Evolutionary conservation across 768 basidiomycete genomes (phyloP).

Genomic region (Suillus spraguei): DNA sequence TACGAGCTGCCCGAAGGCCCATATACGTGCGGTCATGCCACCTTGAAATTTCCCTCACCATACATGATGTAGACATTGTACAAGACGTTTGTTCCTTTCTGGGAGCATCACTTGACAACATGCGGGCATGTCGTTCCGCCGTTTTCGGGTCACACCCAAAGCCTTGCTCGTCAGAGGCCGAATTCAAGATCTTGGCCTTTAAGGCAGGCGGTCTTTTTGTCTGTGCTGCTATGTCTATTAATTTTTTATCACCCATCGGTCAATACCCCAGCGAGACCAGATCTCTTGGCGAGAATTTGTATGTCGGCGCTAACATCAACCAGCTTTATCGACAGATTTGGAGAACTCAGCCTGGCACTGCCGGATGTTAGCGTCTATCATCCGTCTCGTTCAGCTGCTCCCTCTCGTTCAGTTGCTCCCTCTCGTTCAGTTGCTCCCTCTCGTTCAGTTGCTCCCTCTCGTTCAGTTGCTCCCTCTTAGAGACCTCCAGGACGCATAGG

Average conservation of each 20-base stretch:
- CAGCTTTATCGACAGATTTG: conserved; percentile 1
- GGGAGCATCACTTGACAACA: conserved; percentile 14
- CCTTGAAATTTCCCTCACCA: conserved; percentile 4
- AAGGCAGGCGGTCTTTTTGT: conserved; percentile 20
- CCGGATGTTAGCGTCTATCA: neutral
- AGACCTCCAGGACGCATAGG: neutral
- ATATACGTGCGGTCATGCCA: conserved; percentile 5
- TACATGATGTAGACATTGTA: conserved; percentile 13
- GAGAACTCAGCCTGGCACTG: neutral
- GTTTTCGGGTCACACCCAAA: conserved; percentile 3
- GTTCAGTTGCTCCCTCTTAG: too few relatives aligned
- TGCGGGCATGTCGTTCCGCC: conserved; percentile 8
- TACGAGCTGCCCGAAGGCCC: neutral
- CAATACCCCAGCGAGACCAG: neutral
- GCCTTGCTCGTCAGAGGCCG: conserved; percentile 20
- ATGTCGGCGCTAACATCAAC: neutral
- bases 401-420: too few relatives aligned
- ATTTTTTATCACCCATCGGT: conserved; percentile 14
- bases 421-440: too few relatives aligned
- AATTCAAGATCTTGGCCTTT: conserved; percentile 15
- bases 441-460: neutral
- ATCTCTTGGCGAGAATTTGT: neutral
- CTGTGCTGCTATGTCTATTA: conserved; percentile 19
- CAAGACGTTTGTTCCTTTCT: conserved; percentile 20
- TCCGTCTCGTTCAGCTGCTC: neutral